Conservation (phyloP, 2,329 filamentous ascomycete genomes). For the Sporothrix phasma region DNA sequence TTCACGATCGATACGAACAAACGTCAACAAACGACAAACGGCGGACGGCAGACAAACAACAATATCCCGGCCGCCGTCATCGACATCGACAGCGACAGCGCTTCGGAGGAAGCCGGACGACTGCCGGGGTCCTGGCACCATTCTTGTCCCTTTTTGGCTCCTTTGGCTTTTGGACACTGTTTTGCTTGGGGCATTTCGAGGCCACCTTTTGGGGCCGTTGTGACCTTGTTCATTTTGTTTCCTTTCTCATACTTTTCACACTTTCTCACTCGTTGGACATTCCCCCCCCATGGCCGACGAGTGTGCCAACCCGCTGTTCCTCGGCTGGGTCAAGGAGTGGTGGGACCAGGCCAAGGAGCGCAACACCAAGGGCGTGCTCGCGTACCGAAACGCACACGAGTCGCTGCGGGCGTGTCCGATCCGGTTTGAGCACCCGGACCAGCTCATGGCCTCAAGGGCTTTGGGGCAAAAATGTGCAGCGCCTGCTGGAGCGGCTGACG, state of each 20-base stretch:
- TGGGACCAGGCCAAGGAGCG: conserved; percentile 57
- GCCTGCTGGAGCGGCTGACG: conserved; percentile 52
- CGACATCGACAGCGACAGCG: neutral
- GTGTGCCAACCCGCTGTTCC: conserved; percentile 60
- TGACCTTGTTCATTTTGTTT: neutral
- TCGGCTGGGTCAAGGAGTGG: conserved; percentile 70
- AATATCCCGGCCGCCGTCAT: too few relatives aligned
- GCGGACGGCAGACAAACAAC: too few relatives aligned
- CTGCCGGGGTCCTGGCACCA: neutral
- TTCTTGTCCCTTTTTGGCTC: neutral
- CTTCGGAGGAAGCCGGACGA: too few relatives aligned
- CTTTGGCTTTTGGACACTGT: too few relatives aligned
- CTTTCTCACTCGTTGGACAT: neutral
- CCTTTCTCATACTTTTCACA: neutral
- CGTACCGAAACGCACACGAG: conserved; percentile 66
- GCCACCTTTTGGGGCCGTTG: neutral
- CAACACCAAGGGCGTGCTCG: conserved; percentile 60
- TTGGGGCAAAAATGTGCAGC: conserved; percentile 63
- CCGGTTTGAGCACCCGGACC: conserved; percentile 59
- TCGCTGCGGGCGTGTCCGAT: conserved; percentile 68
- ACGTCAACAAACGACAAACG: too few relatives aligned
- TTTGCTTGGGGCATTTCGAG: too few relatives aligned
- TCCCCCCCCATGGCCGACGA: conserved; percentile 22
- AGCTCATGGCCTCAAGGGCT: conserved; percentile 64
- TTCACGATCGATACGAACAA: too few relatives aligned